A percentile compares a stretch with the other conserved stretches of the same genome.
phyloP scores from a whole-genome alignment of 1,139 yeast genomes.

The Hyphopichia wangnamkhiaoensis region DNA sequence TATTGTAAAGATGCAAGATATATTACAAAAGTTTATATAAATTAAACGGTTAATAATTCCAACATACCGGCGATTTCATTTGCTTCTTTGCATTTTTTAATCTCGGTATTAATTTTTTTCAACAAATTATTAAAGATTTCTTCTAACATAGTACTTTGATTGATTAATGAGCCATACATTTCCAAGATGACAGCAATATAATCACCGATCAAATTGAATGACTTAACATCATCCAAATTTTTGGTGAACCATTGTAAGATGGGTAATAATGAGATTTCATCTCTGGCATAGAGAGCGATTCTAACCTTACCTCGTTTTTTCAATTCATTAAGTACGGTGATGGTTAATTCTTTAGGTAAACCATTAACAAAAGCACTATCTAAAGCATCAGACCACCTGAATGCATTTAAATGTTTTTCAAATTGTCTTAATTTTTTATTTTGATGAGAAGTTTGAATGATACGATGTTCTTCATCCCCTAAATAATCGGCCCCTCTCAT shows the following conservation, averaged over 20 bases:
- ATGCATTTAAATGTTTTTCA: slow-evolving; percentile 81
- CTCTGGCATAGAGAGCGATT: slow-evolving; percentile 75
- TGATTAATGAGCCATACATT: slow-evolving; percentile 71
- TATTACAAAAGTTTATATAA: slow-evolving; percentile 6
- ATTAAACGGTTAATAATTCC: slow-evolving; percentile 62
- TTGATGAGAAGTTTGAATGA: slow-evolving; percentile 55
- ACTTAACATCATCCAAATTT: slow-evolving; percentile 76
- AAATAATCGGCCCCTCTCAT: slow-evolving; percentile 88
- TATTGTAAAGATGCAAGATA: not conserved
- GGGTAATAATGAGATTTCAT: slow-evolving; percentile 84
- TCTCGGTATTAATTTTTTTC: slow-evolving; percentile 65
- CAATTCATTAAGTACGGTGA: slow-evolving; percentile 80
- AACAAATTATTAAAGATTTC: slow-evolving; percentile 64
- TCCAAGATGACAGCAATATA: slow-evolving; percentile 82
- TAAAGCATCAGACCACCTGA: slow-evolving; percentile 90
- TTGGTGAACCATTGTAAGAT: slow-evolving; percentile 79
- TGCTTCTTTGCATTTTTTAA: slow-evolving; percentile 82
- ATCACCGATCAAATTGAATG: slow-evolving; percentile 75
- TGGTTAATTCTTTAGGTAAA: slow-evolving; percentile 72
- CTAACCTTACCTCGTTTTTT: slow-evolving; percentile 86
- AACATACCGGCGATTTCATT: slow-evolving; percentile 92
- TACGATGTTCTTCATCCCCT: slow-evolving; percentile 83
- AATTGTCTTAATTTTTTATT: slow-evolving; percentile 71
- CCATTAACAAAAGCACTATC: slow-evolving; percentile 84
- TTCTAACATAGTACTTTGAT: slow-evolving; percentile 76